Evolutionary conservation across 164 flowering plant genomes (phyloP), one percentile per base, ranked within the genome.

Genomic region (Sextonia rubra): DNA sequence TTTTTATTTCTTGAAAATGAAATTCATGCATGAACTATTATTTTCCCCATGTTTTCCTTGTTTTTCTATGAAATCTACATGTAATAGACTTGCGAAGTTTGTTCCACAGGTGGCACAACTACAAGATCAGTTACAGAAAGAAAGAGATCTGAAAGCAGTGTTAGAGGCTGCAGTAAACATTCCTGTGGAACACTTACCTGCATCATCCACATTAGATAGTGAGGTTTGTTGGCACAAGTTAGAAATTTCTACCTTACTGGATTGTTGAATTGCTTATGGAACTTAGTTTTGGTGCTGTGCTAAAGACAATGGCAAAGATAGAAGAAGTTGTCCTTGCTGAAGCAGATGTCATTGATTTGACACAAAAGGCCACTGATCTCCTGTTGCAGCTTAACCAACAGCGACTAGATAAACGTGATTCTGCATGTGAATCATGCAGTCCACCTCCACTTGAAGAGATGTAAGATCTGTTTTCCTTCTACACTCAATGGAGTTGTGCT

Each of bases 101-200:
- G 4, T 61, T 72, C 29, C 68, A 63, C 81, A 93, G 99, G 97
- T 96, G 71, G 82, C 85, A 76, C 85, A 86, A 77, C 78, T 96
- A 72, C 86, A 88, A 70, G 90, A 88, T 72, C 87, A 89, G 81
- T 79, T 93, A 81, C 89, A 92, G 30, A 87, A 77, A 75, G 97
- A 93, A 81, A 87, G 81, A 75, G 90, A 91, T 71, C 73, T 87
- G 76, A 85, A 91, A 70, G 83, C 69, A 73, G 70, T 85, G 70
- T 71, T 93, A 73, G 97, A 93, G 86, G 90, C 89, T 77, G 90
- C 83, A 71, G 85, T 87, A 64, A 75, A 78, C 56, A 79, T 66
- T 23, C 73, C 87, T 26, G 67, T 60, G 52, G 83, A 76, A 20
- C 73, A 73, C 29, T 66, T 74, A 12, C 44, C 58, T 52, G n/a